A percentile compares a stretch with the other conserved stretches of the same genome.
Conservation (phyloP, 768 basidiomycete species). For the Boletus rex-veris region DNA sequence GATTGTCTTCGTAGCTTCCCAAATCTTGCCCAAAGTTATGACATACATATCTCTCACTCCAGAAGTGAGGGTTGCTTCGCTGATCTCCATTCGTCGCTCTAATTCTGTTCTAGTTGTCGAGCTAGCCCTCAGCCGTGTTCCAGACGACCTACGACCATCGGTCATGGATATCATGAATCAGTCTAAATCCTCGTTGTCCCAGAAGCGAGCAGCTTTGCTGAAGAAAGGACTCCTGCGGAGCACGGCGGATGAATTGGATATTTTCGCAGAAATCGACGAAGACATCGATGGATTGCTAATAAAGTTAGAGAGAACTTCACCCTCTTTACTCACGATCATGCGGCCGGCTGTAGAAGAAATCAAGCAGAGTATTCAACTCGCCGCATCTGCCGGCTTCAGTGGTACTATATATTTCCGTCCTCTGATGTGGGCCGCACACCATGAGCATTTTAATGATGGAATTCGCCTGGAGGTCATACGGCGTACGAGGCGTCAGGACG, state of each 20-base stretch:
- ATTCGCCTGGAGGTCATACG: constrained; percentile 72
- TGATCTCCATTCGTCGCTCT: background rate
- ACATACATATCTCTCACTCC: constrained; percentile 77
- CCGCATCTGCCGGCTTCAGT: constrained; percentile 57
- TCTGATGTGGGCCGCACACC: constrained; percentile 67
- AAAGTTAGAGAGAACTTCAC: constrained; percentile 59
- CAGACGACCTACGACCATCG: constrained; percentile 49
- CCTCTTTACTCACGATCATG: constrained; percentile 47
- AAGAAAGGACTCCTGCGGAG: constrained; percentile 68
- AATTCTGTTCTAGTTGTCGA: constrained; percentile 55
- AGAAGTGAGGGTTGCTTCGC: constrained; percentile 46
- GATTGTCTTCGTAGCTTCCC: constrained; percentile 71
- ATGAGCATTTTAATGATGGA: constrained; percentile 66
- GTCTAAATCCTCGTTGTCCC: constrained; percentile 58
- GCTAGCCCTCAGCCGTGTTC: constrained; percentile 56
- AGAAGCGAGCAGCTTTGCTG: constrained; percentile 65
- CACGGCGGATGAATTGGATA: constrained; percentile 71
- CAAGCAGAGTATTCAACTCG: constrained; percentile 57
- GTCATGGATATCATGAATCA: constrained; percentile 66
- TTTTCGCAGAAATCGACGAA: constrained; percentile 60
- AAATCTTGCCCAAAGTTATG: constrained; percentile 61
- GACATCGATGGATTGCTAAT: constrained; percentile 56
- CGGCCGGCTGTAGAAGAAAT: constrained; percentile 57
- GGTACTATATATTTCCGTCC: constrained; percentile 67
- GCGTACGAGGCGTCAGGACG: constrained; percentile 60